Conservation (phyloP, 2,329 filamentous ascomycete genomes). For the Dactylellina leptospora region DNA sequence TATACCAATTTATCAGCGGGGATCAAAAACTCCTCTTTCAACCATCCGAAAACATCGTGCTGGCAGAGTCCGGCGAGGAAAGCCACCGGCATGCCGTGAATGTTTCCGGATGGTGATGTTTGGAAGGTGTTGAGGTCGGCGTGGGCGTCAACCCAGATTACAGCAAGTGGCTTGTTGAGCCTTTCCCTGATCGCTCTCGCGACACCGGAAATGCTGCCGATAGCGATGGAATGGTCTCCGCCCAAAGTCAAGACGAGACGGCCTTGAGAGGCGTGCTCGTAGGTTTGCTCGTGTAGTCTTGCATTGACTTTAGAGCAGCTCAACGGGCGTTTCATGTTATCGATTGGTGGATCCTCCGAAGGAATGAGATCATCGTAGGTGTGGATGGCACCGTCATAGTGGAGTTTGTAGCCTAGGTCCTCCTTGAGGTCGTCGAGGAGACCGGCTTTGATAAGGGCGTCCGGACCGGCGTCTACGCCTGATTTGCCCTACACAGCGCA, state of each 20-base stretch:
- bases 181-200: slow-evolving; percentile 87
- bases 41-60: slow-evolving; percentile 84
- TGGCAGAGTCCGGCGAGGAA: slow-evolving; percentile 87
- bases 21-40: slow-evolving; percentile 75
- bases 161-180: slow-evolving; percentile 81
- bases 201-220: slow-evolving; percentile 88
- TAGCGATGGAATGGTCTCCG: slow-evolving; percentile 95
- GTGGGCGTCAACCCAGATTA: slow-evolving; percentile 99
- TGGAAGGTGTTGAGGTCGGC: slow-evolving; percentile 98
- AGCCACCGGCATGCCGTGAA: slow-evolving; percentile 96
- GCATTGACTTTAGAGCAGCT: slow-evolving; percentile 85
- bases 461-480: slow-evolving; percentile 89
- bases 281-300: slow-evolving; percentile 82
- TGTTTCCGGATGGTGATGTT: slow-evolving; percentile 86
- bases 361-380: slow-evolving; percentile 80
- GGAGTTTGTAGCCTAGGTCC: slow-evolving; percentile 87
- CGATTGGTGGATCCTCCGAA: slow-evolving; percentile 76
- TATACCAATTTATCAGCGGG: slow-evolving; percentile 90
- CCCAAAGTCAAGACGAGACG: slow-evolving; percentile 91
- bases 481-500: slow-evolving; percentile 74
- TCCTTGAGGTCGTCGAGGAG: slow-evolving; percentile 82
- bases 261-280: slow-evolving; percentile 82
- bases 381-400: slow-evolving; percentile 84
- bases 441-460: slow-evolving; percentile 86
- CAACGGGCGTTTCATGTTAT: slow-evolving; percentile 85